Evolutionary conservation across 208 protist genomes (phyloP).

Genomic region (Trypanosoma theileri): DNA sequence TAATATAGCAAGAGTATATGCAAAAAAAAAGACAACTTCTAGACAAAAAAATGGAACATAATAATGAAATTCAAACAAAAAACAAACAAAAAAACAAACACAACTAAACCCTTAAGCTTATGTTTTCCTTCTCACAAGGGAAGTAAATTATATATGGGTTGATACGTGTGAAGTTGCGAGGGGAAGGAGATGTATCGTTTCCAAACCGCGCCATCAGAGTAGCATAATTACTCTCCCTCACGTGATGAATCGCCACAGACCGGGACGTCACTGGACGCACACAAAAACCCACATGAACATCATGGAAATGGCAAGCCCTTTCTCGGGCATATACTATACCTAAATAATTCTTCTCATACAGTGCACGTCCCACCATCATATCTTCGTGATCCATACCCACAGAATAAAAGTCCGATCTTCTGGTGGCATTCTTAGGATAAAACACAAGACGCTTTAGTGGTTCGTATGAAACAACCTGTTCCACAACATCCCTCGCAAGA

Average conservation of each 20-base stretch:
- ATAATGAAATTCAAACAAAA: too few species aligned
- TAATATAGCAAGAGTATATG: background rate
- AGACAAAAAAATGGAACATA: background rate
- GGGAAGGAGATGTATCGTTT: background rate
- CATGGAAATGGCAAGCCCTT: slow-evolving; percentile 16
- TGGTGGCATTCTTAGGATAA: slow-evolving; percentile 1
- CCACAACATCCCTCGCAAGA: slow-evolving; percentile 6
- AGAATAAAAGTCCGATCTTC: background rate
- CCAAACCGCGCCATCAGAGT: slow-evolving; percentile 5
- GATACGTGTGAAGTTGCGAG: background rate
- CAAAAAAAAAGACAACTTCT: background rate
- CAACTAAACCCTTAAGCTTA: too few species aligned
- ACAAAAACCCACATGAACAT: slow-evolving; percentile 1
- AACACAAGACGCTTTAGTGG: background rate
- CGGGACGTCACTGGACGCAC: background rate
- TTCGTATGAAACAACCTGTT: slow-evolving; percentile 6
- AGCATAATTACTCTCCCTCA: slow-evolving; percentile 20
- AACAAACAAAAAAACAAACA: too few species aligned
- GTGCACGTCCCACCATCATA: slow-evolving; percentile 10
- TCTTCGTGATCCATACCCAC: slow-evolving; percentile 24
- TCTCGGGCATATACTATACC: slow-evolving; percentile 4
- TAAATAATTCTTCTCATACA: background rate
- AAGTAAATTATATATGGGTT: too few species aligned
- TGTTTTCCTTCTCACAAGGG: too few species aligned
- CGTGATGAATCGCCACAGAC: slow-evolving; percentile 20